Base-by-base conservation (phyloP, 1,139 yeast genomes). In the Hanseniaspora sp. region DNA sequence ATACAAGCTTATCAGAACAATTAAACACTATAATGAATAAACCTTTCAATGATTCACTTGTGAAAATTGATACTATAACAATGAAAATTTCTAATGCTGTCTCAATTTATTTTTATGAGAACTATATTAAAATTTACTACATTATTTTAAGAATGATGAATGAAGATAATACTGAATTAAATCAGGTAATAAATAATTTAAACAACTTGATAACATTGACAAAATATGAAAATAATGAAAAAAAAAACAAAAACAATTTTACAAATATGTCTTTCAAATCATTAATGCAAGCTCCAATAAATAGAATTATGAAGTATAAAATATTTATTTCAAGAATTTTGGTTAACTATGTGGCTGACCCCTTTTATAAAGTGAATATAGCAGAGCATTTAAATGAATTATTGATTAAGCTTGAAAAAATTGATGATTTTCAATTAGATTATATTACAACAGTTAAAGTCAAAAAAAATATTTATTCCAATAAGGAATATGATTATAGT, bases 221-320 rank as follows among this genome's bases (percentile, higher is more conserved):
- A 5, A 46, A 37, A 28, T 1, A n/a, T 1, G 30, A 37, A 8
- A 37, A 29, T 6, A 11, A 30, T 12, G 7, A 12, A 7, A n/a
- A 31, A 6, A 1, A 2, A 11, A 17, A 18, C 5, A 33, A 30
- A 40, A 40, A 34, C 15, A 30, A 33, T 12, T 35, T 39, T 23
- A 42, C 29, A 12, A 48, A 47, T 12, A 28, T 18, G 5, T 33
- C 53, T 1, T 49, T 49, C 43, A 31, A 43, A 23, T 43, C 53
- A 6, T 38, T 49, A 18, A n/a, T 43, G 7, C 53, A 49, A 43
- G 35, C n/a, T 6, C 53, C 53, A 12, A 30, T 49, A 11, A 49
- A 49, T 29, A 43, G 53, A 28, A 49, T 49, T 5, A 49, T 49
- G 39, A 49, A 44, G 30, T 49, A 49, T 15, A 49, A 43, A 33